Base-by-base conservation (phyloP, 1,284 basidiomycete genomes). In the Phellopilus nigrolimitatus region DNA sequence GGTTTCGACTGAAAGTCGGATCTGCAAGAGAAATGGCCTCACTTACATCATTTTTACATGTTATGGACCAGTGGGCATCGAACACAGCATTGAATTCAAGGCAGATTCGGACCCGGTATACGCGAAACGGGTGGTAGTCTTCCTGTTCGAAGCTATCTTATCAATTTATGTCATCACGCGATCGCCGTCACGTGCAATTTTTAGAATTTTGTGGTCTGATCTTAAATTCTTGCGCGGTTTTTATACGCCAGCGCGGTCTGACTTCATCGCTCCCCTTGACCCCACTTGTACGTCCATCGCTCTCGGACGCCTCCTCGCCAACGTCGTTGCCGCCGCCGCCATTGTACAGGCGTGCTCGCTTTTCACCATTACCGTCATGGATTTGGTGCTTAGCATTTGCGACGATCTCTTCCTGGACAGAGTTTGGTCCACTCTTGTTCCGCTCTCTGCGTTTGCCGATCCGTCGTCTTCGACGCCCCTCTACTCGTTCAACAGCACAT, bases 401-500 rank as follows among this genome's bases (percentile, higher is more conserved):
- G 93, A 97, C 72, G 78, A 88, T 47, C 79, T 78, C 64, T 49
- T 87, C 42, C 75, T 97, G 59, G 94, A 97, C 80, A 71, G 70
- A 51, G 66, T 86, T 34, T 97, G 88, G 78, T 82, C 90, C 2
- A 74, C 71, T 49, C 64, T 90, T 54, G 71, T 92, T 49, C 92
- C 92, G 3, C 71, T 81, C 36, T 74, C 81, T 13, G 77, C 80
- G 13, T 79, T 84, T 62, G 64, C 66, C 10, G 54, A 65, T 22
- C 61, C 68, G n/a, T 58, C 68, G 17, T 62, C 55, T 38, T 61
- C 56, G 31, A 61, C 57, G 49, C 62, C 61, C 33, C 53, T 54
- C 54, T 50, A 54, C 60, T 66, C 62, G 61, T 50, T 60, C 57
- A 48, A 58, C 47, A 57, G 62, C 52, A 51, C 60, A 56, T 54